These are phyloP conservation scores for Citrus medica DNA, from an alignment of 345 rosid species.

Conservation along the genomic window DNA sequence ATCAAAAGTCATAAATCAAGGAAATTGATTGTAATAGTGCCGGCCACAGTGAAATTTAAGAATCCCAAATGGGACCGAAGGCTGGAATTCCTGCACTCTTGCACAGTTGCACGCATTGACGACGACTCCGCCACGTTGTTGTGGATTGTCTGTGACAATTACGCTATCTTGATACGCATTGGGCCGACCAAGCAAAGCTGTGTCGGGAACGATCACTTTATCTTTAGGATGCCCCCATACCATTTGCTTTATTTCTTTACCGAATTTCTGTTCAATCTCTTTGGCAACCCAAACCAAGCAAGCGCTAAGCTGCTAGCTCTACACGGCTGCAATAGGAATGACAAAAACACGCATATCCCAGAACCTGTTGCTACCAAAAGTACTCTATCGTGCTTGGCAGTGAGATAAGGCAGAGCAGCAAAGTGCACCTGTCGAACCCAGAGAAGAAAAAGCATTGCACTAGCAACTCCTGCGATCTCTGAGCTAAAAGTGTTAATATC, in stretches of 20 bases:
- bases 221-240: slow-evolving; percentile 41
- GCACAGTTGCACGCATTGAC: slow-evolving; percentile 40
- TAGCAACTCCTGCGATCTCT: slow-evolving; percentile 56
- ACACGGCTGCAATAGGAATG: slow-evolving; percentile 70
- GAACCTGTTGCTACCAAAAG: slow-evolving; percentile 83
- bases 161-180: slow-evolving; percentile 67
- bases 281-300: slow-evolving; percentile 15
- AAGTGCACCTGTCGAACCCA: slow-evolving; percentile 80
- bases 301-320: slow-evolving; percentile 32
- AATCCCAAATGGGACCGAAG: slow-evolving; percentile 95
- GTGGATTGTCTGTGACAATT: slow-evolving; percentile 85
- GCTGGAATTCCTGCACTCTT: slow-evolving; percentile 59
- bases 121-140: slow-evolving; percentile 71
- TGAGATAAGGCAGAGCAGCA: slow-evolving; percentile 75
- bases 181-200: slow-evolving; percentile 60
- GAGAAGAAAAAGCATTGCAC: slow-evolving; percentile 56
- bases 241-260: slow-evolving; percentile 55
- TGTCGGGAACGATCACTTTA: slow-evolving; percentile 66
- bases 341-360: slow-evolving; percentile 78
- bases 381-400: slow-evolving; percentile 69
- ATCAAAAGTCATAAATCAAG: no score
- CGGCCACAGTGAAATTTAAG: slow-evolving; percentile 22
- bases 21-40: no score
- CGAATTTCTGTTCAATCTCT: slow-evolving; percentile 69
- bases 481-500: slow-evolving; percentile 34